These are phyloP conservation scores for Puccinia horiana DNA, from an alignment of 1,284 basidiomycete species.

Conservation along the genomic window DNA sequence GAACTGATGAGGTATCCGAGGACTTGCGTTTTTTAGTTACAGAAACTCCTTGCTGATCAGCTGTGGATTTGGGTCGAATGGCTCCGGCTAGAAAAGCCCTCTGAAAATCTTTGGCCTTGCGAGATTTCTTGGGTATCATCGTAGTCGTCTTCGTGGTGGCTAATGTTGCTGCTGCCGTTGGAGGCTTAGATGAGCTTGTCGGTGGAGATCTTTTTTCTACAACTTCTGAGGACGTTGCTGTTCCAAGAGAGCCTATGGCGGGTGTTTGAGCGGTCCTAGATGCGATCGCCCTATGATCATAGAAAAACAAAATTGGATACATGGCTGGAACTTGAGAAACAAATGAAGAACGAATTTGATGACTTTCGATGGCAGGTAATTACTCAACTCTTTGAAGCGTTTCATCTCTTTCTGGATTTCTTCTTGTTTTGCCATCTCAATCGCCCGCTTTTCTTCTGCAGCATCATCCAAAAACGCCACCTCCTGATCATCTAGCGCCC, in stretches of 20 bases:
- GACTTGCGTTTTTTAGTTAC: slow-evolving; percentile 38
- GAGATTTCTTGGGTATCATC: slow-evolving; percentile 39
- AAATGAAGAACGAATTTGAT: too few relatives aligned
- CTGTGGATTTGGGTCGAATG: slow-evolving; percentile 28
- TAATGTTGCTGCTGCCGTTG: background rate
- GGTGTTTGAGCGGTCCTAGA: slow-evolving; percentile 13
- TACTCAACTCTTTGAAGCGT: slow-evolving; percentile 44
- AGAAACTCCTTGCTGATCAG: background rate
- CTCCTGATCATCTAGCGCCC: slow-evolving; percentile 48
- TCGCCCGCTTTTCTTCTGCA: slow-evolving; percentile 32
- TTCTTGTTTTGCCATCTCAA: slow-evolving; percentile 35
- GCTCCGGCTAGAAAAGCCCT: slow-evolving; percentile 35
- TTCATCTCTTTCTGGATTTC: slow-evolving; percentile 39
- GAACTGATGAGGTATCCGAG: background rate
- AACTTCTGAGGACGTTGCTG: background rate
- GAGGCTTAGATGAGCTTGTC: background rate
- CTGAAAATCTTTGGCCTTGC: slow-evolving; percentile 43
- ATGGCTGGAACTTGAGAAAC: too few relatives aligned
- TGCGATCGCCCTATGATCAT: slow-evolving; percentile 29
- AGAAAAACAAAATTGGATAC: background rate
- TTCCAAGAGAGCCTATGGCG: background rate
- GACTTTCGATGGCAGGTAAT: too few relatives aligned
- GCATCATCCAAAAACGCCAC: slow-evolving; percentile 48
- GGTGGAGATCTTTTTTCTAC: background rate
- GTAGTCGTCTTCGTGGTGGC: slow-evolving; percentile 10